A percentile compares a stretch with the other conserved stretches of the same genome.
These are phyloP conservation scores for Aspergillus luchuensis DNA, from an alignment of 2,329 filamentous ascomycete genomes.

Conservation along the genomic window DNA sequence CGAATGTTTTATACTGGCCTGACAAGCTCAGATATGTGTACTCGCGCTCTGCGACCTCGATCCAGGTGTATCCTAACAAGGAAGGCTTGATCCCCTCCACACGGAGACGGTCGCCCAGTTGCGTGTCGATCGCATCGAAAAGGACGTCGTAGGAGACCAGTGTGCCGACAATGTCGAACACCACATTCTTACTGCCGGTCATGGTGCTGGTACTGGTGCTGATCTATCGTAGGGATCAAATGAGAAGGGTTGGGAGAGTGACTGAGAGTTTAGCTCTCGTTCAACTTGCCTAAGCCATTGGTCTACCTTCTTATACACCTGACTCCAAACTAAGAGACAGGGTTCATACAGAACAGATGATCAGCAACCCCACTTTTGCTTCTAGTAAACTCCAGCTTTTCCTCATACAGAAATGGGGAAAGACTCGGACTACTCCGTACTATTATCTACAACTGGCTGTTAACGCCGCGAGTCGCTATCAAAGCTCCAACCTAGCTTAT, in stretches of 20 bases:
- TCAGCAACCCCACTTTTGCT: conserved; percentile 8
- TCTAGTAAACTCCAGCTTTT: not conserved
- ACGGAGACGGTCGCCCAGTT: conserved; percentile 41
- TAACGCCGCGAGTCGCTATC: not conserved
- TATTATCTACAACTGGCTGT: not conserved
- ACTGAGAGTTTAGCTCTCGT: not conserved
- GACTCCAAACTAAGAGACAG: not conserved
- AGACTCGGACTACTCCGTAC: not conserved
- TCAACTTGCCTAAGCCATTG: not conserved
- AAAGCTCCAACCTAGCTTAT: conserved; percentile 1
- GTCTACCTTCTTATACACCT: not conserved
- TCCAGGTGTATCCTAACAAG: conserved; percentile 47
- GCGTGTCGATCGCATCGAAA: conserved; percentile 40
- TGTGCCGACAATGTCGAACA: conserved; percentile 43
- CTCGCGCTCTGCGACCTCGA: conserved; percentile 47
- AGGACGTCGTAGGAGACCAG: conserved; percentile 45
- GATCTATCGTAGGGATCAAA: not conserved
- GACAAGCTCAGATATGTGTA: conserved; percentile 50
- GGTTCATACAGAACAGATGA: not conserved
- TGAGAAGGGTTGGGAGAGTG: not conserved
- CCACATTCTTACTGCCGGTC: conserved; percentile 27
- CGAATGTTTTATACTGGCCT: conserved; percentile 42
- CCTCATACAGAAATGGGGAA: not conserved
- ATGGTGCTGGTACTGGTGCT: not conserved
- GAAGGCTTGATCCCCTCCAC: conserved; percentile 38